Evolutionary conservation across 192 early-diverging fungal genomes (phyloP).

Genomic region (Allomyces javanicus): DNA sequence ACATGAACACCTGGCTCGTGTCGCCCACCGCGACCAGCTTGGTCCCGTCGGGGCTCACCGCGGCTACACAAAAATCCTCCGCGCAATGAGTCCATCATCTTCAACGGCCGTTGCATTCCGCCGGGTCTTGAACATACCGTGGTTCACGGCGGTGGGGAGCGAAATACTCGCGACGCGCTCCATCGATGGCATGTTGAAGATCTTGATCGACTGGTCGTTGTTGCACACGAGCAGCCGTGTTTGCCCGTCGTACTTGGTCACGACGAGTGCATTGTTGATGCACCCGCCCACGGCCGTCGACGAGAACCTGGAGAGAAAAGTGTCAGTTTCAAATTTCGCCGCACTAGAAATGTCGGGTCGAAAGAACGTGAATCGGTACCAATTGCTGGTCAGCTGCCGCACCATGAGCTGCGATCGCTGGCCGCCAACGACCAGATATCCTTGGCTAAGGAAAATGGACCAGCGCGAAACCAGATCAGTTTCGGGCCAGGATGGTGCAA

Average conservation of each 20-base stretch:
- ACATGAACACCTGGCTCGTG: slow-evolving; percentile 65
- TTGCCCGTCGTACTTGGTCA: slow-evolving; percentile 14
- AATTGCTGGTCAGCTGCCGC: slow-evolving; percentile 35
- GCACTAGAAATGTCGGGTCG: not conserved
- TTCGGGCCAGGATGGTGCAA: not conserved
- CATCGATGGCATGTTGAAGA: slow-evolving; percentile 63
- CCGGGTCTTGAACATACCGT: slow-evolving; percentile 14
- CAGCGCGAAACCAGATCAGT: not conserved
- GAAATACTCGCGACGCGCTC: slow-evolving; percentile 50
- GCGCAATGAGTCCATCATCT: not conserved
- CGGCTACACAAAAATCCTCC: slow-evolving; percentile 16
- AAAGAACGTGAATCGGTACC: slow-evolving; percentile 17
- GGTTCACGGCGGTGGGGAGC: slow-evolving; percentile 79
- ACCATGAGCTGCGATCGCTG: slow-evolving; percentile 68
- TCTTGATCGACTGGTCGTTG: slow-evolving; percentile 85
- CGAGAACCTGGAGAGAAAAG: slow-evolving; percentile 12
- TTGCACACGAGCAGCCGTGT: slow-evolving; percentile 72
- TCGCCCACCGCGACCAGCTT: slow-evolving; percentile 88
- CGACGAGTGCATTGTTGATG: slow-evolving; percentile 66
- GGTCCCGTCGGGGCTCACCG: slow-evolving; percentile 78
- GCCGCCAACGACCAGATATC: slow-evolving; percentile 81
- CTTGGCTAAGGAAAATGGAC: slow-evolving; percentile 23
- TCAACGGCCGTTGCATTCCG: too few species aligned
- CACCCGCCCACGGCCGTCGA: slow-evolving; percentile 37
- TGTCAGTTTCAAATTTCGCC: not conserved